phyloP scores from a whole-genome alignment of 2,329 filamentous ascomycete genomes.

The Arthrocladium fulminans region DNA sequence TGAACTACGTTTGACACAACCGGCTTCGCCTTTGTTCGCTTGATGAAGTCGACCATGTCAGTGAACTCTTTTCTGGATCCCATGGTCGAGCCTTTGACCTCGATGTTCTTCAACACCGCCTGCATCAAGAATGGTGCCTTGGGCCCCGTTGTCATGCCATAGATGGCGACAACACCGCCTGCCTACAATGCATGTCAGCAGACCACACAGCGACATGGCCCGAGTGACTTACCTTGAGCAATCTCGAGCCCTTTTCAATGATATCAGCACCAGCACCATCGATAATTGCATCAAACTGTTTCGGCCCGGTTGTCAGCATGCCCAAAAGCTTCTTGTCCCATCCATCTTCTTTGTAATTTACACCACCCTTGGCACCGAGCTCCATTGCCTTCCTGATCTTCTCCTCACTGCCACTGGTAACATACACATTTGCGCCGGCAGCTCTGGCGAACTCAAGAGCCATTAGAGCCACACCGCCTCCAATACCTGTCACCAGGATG shows the following conservation, averaged over 20 bases:
- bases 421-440: constrained; percentile 67
- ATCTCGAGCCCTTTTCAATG: constrained; percentile 55
- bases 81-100: constrained; percentile 82
- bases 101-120: constrained; percentile 78
- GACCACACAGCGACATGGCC: background rate
- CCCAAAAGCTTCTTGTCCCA: constrained; percentile 70
- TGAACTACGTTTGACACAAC: constrained; percentile 66
- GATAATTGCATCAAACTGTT: constrained; percentile 70
- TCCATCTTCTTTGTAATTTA: constrained; percentile 64
- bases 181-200: constrained; percentile 31
- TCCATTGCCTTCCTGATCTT: constrained; percentile 65
- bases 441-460: constrained; percentile 70
- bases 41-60: constrained; percentile 83
- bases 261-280: constrained; percentile 87
- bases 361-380: constrained; percentile 73
- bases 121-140: constrained; percentile 81
- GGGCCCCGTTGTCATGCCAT: constrained; percentile 83
- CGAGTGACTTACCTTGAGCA: constrained; percentile 53
- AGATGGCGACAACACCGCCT: constrained; percentile 75
- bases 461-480: constrained; percentile 81
- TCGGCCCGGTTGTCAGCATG: constrained; percentile 52
- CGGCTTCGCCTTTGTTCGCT: constrained; percentile 61
- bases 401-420: constrained; percentile 63
- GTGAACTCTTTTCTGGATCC: constrained; percentile 78
- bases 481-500: constrained; percentile 81